Conservation (phyloP, 345 rosid genomes). For the Acer saccharum region DNA sequence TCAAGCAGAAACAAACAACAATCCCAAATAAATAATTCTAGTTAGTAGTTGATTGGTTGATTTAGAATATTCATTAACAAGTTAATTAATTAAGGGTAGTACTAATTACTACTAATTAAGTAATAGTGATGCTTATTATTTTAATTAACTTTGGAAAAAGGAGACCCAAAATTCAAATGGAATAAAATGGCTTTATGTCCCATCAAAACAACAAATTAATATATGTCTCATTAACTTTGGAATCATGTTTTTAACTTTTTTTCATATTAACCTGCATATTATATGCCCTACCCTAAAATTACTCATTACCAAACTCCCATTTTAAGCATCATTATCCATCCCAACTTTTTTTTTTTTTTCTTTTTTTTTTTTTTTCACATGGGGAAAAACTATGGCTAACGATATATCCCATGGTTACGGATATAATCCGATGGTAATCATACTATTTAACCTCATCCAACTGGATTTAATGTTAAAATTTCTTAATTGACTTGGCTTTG, state of each 20-base stretch:
- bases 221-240: slow-evolving; percentile 21
- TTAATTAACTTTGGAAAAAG: background rate
- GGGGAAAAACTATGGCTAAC: too few species aligned
- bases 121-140: background rate
- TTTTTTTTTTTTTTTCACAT: too few species aligned
- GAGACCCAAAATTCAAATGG: slow-evolving; percentile 27
- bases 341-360: background rate
- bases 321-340: slow-evolving; percentile 13
- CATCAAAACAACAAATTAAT: slow-evolving; percentile 23
- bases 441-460: too few species aligned
- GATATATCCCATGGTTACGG: too few species aligned
- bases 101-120: background rate
- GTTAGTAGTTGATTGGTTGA: background rate
- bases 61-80: background rate
- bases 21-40: too few species aligned
- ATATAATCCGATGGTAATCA: too few species aligned
- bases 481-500: too few species aligned
- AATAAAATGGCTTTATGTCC: slow-evolving; percentile 52
- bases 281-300: background rate
- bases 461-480: too few species aligned
- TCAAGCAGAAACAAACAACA: background rate
- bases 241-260: slow-evolving; percentile 23
- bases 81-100: background rate
- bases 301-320: slow-evolving; percentile 5
- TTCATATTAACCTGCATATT: slow-evolving; percentile 22